phyloP scores from a whole-genome alignment of 441 rosid genomes.

The Macaranga tanarius region DNA sequence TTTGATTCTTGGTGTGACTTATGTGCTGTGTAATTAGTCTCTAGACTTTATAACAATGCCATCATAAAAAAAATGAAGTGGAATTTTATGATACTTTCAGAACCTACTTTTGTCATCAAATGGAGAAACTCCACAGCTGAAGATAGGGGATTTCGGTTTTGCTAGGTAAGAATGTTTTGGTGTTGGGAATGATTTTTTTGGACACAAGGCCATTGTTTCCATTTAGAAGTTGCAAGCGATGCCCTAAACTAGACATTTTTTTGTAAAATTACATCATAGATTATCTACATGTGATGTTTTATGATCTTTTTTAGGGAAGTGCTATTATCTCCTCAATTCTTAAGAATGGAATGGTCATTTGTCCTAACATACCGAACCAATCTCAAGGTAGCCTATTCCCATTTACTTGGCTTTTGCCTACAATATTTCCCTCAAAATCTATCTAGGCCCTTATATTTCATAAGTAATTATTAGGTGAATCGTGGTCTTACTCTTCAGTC shows the following conservation, averaged over 20 bases:
- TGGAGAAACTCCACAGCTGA: slow-evolving; percentile 54
- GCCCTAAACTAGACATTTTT: neutral
- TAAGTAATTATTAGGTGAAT: slow-evolving; percentile 16
- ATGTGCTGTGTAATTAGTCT: neutral
- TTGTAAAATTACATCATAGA: slow-evolving; percentile 1
- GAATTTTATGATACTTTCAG: slow-evolving; percentile 39
- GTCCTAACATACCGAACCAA: slow-evolving; percentile 5
- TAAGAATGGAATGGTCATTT: slow-evolving; percentile 22
- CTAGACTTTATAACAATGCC: slow-evolving; percentile 2
- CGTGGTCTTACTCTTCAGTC: neutral
- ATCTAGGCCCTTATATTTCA: slow-evolving; percentile 9
- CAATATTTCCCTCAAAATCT: neutral
- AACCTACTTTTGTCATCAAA: slow-evolving; percentile 66
- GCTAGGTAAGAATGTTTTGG: slow-evolving; percentile 53
- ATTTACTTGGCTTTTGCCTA: slow-evolving; percentile 12
- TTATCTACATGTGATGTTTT: slow-evolving; percentile 15
- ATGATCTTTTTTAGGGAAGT: neutral
- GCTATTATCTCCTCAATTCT: slow-evolving; percentile 9
- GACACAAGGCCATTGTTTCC: neutral
- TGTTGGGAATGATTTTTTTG: neutral
- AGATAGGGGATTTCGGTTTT: slow-evolving; percentile 94
- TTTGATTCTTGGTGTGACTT: neutral
- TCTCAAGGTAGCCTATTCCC: slow-evolving; percentile 7
- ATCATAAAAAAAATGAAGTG: slow-evolving; percentile 12
- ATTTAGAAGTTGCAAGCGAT: slow-evolving; percentile 4